Evolutionary conservation across 2,329 filamentous ascomycete species (phyloP).

Genomic region (Chalara sp.): DNA sequence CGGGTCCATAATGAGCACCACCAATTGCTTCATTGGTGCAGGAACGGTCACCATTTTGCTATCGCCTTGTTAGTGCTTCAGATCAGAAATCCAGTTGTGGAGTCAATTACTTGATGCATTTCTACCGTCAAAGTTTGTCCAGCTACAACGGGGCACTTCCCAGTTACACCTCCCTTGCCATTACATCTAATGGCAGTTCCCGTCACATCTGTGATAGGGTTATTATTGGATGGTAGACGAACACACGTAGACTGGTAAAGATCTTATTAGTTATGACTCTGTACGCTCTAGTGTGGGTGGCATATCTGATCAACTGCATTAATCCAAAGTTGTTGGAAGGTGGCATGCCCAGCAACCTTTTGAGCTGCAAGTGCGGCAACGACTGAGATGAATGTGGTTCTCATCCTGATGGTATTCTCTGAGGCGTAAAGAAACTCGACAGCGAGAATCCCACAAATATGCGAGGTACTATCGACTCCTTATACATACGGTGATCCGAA

Average conservation of each 20-base stretch:
- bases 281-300: conserved; percentile 35
- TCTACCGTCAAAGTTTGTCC: conserved; percentile 46
- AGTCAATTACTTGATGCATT: conserved; percentile 39
- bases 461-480: no score
- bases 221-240: conserved; percentile 43
- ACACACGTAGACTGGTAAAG: conserved; percentile 39
- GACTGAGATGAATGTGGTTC: conserved; percentile 5
- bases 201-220: conserved; percentile 41
- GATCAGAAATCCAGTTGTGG: not conserved
- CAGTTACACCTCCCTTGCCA: conserved; percentile 27
- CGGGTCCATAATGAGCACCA: conserved; percentile 46
- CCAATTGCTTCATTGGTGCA: conserved; percentile 45
- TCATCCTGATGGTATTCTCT: conserved; percentile 2
- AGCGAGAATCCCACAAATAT: no score
- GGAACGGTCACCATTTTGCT: conserved; percentile 37
- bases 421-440: not conserved
- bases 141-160: conserved; percentile 22
- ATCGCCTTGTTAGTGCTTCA: not conserved
- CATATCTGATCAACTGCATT: conserved; percentile 37
- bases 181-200: conserved; percentile 45
- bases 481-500: no score
- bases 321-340: conserved; percentile 30
- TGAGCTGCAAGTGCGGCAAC: conserved; percentile 6
- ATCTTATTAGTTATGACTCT: conserved; percentile 41
- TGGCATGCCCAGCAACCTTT: conserved; percentile 38